Evolutionary conservation across 176 grass and related monocot genomes (phyloP).

Genomic region (Saccharum officinarum): DNA sequence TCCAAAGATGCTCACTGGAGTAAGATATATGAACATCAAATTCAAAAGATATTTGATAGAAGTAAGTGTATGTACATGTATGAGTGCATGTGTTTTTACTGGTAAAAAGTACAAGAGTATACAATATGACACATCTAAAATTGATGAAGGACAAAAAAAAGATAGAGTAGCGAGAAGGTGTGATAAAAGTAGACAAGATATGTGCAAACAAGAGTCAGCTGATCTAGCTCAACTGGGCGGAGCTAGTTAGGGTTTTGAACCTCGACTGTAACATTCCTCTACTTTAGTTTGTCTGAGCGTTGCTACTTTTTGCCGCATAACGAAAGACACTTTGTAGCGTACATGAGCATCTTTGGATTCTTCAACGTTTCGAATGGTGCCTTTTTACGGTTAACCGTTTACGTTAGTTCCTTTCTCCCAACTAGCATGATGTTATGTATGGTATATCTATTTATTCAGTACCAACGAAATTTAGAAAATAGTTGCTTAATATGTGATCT

Average conservation of each 20-base stretch:
- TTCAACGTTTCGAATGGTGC: background rate
- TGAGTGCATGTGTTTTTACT: rapidly evolving
- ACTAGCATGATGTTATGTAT: too few species aligned
- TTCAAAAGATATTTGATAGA: background rate
- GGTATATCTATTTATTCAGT: too few species aligned
- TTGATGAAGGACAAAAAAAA: too few species aligned
- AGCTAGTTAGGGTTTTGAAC: background rate
- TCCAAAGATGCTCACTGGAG: background rate
- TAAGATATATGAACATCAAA: too few species aligned
- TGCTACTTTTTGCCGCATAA: background rate
- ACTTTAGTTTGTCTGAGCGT: background rate
- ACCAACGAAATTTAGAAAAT: too few species aligned
- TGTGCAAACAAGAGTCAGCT: background rate
- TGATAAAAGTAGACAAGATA: background rate
- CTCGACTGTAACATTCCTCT: background rate
- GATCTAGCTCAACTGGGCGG: background rate
- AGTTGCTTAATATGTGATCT: too few species aligned
- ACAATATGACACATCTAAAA: too few species aligned
- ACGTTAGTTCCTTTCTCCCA: background rate
- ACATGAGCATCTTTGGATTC: background rate
- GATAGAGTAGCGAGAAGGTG: background rate
- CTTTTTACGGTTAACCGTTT: background rate
- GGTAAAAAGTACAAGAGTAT: background rate
- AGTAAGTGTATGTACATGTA: background rate
- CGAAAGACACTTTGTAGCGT: background rate